Evolutionary conservation across 2,329 filamentous ascomycete species (phyloP).

Genomic region (Cordyceps cicadae): DNA sequence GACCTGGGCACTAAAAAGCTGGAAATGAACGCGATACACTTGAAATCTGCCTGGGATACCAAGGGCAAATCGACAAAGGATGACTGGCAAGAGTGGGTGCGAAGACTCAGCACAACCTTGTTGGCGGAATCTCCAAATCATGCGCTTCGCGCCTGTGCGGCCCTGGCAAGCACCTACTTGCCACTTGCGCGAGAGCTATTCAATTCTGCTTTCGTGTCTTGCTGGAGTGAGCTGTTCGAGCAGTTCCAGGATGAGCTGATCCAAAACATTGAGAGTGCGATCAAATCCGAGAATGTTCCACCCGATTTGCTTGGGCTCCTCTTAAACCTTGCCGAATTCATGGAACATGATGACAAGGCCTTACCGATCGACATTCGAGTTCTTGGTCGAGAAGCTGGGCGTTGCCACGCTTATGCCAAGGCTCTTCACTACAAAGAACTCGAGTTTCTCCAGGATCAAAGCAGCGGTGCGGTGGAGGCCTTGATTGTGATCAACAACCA

Average conservation of each 20-base stretch:
- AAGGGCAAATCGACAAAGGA: conserved; percentile 95
- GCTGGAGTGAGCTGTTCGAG: conserved; percentile 96
- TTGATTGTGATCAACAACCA: conserved; percentile 99
- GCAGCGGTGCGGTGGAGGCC: conserved; percentile 88
- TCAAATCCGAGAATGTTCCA: conserved; percentile 90
- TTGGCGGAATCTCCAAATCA: conserved; percentile 94
- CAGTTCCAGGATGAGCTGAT: conserved; percentile 96
- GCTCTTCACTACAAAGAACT: conserved; percentile 98
- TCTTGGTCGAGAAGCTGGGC: conserved; percentile 86
- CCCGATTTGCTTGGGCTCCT: conserved; percentile 91
- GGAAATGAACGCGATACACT: conserved; percentile 92
- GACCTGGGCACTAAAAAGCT: conserved; percentile 89
- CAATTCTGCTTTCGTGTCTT: conserved; percentile 98
- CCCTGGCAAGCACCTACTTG: conserved; percentile 81
- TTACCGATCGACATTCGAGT: conserved; percentile 94
- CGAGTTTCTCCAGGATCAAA: conserved; percentile 96
- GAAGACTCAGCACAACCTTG: conserved; percentile 89
- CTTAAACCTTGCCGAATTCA: conserved; percentile 95
- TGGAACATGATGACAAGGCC: conserved; percentile 99
- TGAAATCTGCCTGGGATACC: conserved; percentile 96
- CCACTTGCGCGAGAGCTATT: conserved; percentile 90
- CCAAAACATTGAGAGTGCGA: conserved; percentile 86
- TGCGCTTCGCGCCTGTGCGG: conserved; percentile 85
- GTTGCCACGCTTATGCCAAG: conserved; percentile 97
- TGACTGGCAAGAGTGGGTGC: conserved; percentile 99